Percentiles rank a stretch among this genome's conserved stretches.
These are phyloP conservation scores for Ensete ventricosum DNA, from an alignment of 176 grass and related monocot genomes.

Conservation along the genomic window DNA sequence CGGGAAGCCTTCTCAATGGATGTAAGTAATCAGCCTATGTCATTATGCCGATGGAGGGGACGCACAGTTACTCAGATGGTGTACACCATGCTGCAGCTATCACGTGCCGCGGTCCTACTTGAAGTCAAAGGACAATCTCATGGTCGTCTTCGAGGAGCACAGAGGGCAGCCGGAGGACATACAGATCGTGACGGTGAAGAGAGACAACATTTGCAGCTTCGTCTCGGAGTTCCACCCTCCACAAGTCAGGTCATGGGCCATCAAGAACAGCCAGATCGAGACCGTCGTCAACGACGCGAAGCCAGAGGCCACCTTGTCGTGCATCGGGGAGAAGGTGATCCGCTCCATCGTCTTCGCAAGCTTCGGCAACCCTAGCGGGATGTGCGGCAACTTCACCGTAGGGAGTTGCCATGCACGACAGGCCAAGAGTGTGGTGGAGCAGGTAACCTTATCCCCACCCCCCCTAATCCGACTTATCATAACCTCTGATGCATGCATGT, in stretches of 20 bases:
- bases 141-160: slow-evolving; percentile 88
- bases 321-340: slow-evolving; percentile 47
- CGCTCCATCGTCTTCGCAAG: slow-evolving; percentile 69
- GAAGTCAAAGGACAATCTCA: slow-evolving; percentile 61
- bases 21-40: slow-evolving; percentile 30
- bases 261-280: slow-evolving; percentile 39
- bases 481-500: too few species aligned
- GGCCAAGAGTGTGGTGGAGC: slow-evolving; percentile 35
- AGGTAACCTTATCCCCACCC: slow-evolving; percentile 28
- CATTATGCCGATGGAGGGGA: not conserved
- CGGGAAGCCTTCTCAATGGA: slow-evolving; percentile 56
- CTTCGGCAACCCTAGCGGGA: slow-evolving; percentile 64
- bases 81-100: slow-evolving; percentile 30
- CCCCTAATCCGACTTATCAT: too few species aligned
- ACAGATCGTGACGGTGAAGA: slow-evolving; percentile 46
- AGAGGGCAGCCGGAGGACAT: slow-evolving; percentile 56
- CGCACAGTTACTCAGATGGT: not conserved
- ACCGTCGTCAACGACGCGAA: slow-evolving; percentile 34
- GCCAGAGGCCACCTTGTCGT: slow-evolving; percentile 38
- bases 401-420: slow-evolving; percentile 56
- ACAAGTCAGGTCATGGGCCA: slow-evolving; percentile 41
- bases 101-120: slow-evolving; percentile 63
- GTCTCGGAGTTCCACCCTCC: slow-evolving; percentile 59
- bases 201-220: slow-evolving; percentile 67
- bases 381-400: slow-evolving; percentile 57